phyloP scores from a whole-genome alignment of 208 protist genomes.

The Acanthamoeba healyi region DNA sequence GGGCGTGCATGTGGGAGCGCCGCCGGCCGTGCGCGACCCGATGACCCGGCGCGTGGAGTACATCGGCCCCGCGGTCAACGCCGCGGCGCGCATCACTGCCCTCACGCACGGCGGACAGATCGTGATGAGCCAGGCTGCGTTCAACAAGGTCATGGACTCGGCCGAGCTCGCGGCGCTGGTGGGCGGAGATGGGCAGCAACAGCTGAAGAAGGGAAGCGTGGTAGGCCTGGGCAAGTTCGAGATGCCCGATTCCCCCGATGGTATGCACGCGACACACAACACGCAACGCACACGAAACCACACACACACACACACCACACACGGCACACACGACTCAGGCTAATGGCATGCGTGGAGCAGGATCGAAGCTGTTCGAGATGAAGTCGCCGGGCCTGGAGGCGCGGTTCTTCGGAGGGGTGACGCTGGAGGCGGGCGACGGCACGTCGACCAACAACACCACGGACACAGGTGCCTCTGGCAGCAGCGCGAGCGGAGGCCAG shows the following conservation, averaged over 20 bases:
- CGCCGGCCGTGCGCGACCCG: not conserved
- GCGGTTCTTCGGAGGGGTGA: not conserved
- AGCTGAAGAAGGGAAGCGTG: not conserved
- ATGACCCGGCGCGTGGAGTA: conserved; percentile 41
- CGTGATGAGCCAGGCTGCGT: not conserved
- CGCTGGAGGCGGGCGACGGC: not conserved
- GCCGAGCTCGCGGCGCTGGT: not conserved
- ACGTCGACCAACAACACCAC: not conserved
- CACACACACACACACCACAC: not conserved
- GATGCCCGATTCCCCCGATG: not conserved
- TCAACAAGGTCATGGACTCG: not conserved
- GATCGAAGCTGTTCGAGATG: not conserved
- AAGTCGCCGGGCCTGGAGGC: not conserved
- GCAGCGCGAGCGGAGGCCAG: not conserved
- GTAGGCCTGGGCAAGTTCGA: not conserved
- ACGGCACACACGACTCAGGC: not conserved
- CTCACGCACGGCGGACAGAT: conserved; percentile 47
- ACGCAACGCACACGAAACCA: not conserved
- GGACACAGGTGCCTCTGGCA: not conserved
- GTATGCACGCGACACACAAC: not conserved
- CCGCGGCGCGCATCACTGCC: not conserved
- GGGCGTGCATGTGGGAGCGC: not conserved
- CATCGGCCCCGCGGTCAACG: conserved; percentile 32
- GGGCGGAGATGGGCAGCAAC: not conserved
- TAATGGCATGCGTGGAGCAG: not conserved